These are phyloP conservation scores for Hamigera avellanea DNA, from an alignment of 495 filamentous ascomycete genomes.

Conservation along the genomic window DNA sequence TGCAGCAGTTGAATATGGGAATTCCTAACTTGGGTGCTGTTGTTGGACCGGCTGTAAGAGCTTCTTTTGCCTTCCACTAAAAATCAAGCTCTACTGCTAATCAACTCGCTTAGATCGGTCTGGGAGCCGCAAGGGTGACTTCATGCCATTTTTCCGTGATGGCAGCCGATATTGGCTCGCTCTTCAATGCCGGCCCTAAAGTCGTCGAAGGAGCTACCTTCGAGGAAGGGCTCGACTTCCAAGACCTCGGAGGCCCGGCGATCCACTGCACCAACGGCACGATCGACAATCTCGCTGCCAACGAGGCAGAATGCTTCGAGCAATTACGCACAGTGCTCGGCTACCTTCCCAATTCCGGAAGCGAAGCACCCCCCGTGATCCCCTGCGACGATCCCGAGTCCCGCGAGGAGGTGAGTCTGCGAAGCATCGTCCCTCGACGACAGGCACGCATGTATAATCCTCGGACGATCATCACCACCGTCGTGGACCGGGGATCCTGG, in stretches of 20 bases:
- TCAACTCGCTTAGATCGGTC: constrained; percentile 33
- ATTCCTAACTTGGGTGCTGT: constrained; percentile 54
- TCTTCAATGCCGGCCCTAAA: constrained; percentile 54
- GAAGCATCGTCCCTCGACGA: constrained; percentile 44
- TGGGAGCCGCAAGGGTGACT: constrained; percentile 49
- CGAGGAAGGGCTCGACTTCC: constrained; percentile 46
- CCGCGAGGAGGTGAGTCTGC: constrained; percentile 33
- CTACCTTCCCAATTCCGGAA: constrained; percentile 46
- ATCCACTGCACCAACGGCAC: constrained; percentile 57
- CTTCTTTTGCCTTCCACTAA: not conserved
- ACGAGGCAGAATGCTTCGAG: constrained; percentile 48
- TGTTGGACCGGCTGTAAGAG: constrained; percentile 41
- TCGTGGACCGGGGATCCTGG: constrained; percentile 43
- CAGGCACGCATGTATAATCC: constrained; percentile 50
- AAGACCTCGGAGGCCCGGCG: constrained; percentile 41
- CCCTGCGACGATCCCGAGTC: constrained; percentile 33
- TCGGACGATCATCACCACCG: constrained; percentile 40
- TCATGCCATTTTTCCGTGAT: constrained; percentile 56
- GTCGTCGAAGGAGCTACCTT: constrained; percentile 50
- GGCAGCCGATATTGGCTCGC: constrained; percentile 46
- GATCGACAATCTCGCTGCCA: constrained; percentile 50
- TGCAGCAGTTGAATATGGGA: constrained; percentile 47
- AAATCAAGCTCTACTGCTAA: too few relatives aligned
- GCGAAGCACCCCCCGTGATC: constrained; percentile 38
- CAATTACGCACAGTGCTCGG: constrained; percentile 43